phyloP scores from a whole-genome alignment of 2,329 filamentous ascomycete genomes.

The Penicillium sp. region DNA sequence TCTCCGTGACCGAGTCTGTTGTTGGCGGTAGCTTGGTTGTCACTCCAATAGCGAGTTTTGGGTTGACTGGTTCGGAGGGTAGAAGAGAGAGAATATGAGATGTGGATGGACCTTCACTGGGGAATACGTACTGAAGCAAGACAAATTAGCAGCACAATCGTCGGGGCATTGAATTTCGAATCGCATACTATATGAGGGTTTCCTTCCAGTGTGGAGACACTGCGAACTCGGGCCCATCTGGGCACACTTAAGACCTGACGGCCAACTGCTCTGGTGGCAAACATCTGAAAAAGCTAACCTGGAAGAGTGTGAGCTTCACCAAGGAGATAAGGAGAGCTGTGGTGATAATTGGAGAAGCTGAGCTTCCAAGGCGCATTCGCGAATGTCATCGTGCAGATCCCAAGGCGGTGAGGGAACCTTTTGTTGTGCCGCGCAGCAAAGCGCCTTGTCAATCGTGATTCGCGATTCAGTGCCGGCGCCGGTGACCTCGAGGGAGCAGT shows the following conservation, averaged over 20 bases:
- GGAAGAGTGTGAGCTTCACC: not conserved
- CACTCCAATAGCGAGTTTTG: constrained; percentile 59
- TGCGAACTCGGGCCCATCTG: constrained; percentile 32
- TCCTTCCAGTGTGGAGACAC: constrained; percentile 42
- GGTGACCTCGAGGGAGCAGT: constrained; percentile 7
- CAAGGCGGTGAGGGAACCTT: constrained; percentile 18
- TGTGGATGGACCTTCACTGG: constrained; percentile 44
- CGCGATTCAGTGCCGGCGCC: constrained; percentile 6
- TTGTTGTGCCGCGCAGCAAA: not conserved
- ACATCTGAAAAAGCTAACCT: constrained; percentile 24
- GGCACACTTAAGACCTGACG: constrained; percentile 24
- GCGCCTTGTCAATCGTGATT: constrained; percentile 7
- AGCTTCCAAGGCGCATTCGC: constrained; percentile 10
- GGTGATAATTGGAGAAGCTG: not conserved
- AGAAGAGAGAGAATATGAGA: constrained; percentile 60
- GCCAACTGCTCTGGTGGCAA: constrained; percentile 23
- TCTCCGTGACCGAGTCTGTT: constrained; percentile 60
- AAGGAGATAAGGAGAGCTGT: not conserved
- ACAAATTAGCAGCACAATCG: constrained; percentile 18
- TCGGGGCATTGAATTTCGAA: not conserved
- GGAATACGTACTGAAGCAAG: constrained; percentile 53
- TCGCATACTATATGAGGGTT: constrained; percentile 45
- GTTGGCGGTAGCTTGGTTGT: constrained; percentile 60
- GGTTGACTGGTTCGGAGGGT: constrained; percentile 57
- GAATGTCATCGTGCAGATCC: constrained; percentile 16